Evolutionary conservation across 1,139 yeast species (phyloP), one percentile per base, ranked within the genome.

Genomic region (Taphrina populina): DNA sequence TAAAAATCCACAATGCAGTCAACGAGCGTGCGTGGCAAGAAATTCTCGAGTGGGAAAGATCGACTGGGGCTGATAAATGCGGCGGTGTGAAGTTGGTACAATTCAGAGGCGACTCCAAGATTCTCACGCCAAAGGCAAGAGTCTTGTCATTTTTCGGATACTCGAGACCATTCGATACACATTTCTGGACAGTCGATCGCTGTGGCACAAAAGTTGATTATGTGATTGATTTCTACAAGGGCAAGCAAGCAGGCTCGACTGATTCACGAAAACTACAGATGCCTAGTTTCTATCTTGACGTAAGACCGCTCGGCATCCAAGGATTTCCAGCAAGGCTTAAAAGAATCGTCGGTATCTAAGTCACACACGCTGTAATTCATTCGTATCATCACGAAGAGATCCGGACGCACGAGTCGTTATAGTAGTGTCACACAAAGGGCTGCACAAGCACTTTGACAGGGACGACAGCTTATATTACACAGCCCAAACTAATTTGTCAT

Each of bases 11-110:
- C 68, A 92, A 92, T 66, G 81, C 87, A 30, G 97, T 92, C 29
- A 92, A 92, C 67, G 98, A 92, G 69, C 73, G 88, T 58, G 95
- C 95, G 1, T 92, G 98, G 98, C 71, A 70, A 59, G 90, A 86
- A 66, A 88, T 92, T 32, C 69, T 81, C 64, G 72, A 77, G 64
- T 92, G 98, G 98, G 98, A 92, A 68, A 69, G 73, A 20, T 73
- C 77, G 0, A 72, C 78, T 64, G 79, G 82, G 17, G 79, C 81
- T 11, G 82, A 80, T 4, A 66, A 76, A 43, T 88, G 96, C 70
- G 95, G 95, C 10, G 96, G 95, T 0, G 81, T 94, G 19, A 80
- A 85, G 61, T 73, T 92, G 59, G 83, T 95, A 2, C 81, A 88
- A 61, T 92, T 92, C 70, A 83, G 85, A 67, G 98, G 97, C 7